Evolutionary conservation across 2,329 filamentous ascomycete genomes (phyloP).

Genomic region (Trichoderma hamatum): DNA sequence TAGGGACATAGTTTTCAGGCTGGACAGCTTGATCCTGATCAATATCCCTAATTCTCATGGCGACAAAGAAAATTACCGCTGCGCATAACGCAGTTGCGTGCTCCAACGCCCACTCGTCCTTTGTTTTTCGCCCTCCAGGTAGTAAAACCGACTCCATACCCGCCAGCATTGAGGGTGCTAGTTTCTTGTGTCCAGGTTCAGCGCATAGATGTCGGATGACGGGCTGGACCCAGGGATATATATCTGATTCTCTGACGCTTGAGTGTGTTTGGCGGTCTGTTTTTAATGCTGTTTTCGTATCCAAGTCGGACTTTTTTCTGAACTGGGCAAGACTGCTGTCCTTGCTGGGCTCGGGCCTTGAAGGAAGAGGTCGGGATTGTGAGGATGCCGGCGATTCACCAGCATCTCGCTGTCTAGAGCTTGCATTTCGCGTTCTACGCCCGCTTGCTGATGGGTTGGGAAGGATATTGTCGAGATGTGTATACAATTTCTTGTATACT

Average conservation of each 20-base stretch:
- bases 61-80: conserved; percentile 63
- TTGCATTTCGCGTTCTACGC: conserved; percentile 41
- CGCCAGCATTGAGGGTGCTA: conserved; percentile 74
- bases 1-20: conserved; percentile 48
- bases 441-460: conserved; percentile 45
- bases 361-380: conserved; percentile 41
- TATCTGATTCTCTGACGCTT: conserved; percentile 39
- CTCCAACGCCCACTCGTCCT: conserved; percentile 53
- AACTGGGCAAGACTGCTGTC: conserved; percentile 49
- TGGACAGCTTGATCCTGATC: conserved; percentile 45
- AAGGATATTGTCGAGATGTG: conserved; percentile 75
- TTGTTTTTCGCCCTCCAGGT: conserved; percentile 47
- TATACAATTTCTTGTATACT: conserved; percentile 82
- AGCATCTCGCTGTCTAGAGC: conserved; percentile 37
- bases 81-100: conserved; percentile 60
- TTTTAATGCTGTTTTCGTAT: conserved; percentile 46
- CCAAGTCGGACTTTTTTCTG: conserved; percentile 41
- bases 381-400: conserved; percentile 34
- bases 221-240: conserved; percentile 70
- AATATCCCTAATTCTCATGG: conserved; percentile 51
- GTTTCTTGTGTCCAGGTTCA: conserved; percentile 60
- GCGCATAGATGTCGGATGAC: conserved; percentile 66
- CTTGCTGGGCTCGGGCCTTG: conserved; percentile 52
- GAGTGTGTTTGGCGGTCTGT: conserved; percentile 41
- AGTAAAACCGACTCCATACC: conserved; percentile 64